Conservation (phyloP, 768 basidiomycete species). For the Phlegmacium glaucopus region DNA sequence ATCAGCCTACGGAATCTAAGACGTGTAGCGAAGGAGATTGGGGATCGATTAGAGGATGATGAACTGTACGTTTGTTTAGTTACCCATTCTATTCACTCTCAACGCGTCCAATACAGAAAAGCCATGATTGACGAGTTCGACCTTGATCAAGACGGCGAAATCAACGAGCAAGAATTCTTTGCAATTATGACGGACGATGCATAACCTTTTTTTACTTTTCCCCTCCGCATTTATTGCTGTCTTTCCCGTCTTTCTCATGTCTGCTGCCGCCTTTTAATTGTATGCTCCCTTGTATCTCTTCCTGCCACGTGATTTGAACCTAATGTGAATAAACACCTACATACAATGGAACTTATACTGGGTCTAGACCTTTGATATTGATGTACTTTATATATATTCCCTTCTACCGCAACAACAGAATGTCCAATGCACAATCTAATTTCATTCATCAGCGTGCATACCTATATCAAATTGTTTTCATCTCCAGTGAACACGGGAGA, state of each 20-base stretch:
- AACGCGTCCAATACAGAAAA: conserved; percentile 53
- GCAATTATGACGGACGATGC: conserved; percentile 96
- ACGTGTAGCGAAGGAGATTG: conserved; percentile 95
- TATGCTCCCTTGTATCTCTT: conserved; percentile 10
- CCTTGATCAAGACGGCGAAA: conserved; percentile 96
- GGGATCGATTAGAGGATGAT: conserved; percentile 92
- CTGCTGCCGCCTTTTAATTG: conserved; percentile 17
- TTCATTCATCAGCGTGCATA: no score
- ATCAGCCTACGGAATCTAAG: conserved; percentile 88
- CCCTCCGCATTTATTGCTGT: conserved; percentile 2
- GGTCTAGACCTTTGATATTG: no score
- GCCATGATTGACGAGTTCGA: conserved; percentile 99
- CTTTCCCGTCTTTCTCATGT: conserved; percentile 10
- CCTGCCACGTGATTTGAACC: background rate
- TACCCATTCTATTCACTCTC: background rate
- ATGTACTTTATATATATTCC: no score
- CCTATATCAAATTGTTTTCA: no score
- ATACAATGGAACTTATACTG: no score
- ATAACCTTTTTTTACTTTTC: conserved; percentile 22
- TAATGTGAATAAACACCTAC: no score
- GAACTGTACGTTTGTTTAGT: conserved; percentile 71
- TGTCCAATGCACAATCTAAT: no score
- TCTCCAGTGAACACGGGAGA: no score
- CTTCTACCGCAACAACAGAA: no score
- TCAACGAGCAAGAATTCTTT: conserved; percentile 94